Conservation (phyloP, 2,329 filamentous ascomycete genomes). For the Fusarium compactum region DNA sequence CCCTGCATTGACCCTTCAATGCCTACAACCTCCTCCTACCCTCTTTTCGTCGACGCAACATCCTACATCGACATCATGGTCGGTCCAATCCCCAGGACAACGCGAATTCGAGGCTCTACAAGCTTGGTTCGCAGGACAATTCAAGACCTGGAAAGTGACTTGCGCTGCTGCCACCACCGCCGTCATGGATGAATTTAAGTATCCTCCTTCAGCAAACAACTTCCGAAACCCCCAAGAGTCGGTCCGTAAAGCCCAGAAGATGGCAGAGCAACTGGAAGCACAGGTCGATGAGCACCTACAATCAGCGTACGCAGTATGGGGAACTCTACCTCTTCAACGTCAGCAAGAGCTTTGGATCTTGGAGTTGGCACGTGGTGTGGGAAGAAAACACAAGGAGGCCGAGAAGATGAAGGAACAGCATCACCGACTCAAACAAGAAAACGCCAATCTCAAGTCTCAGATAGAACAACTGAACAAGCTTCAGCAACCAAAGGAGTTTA, state of each 20-base stretch:
- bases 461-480: conserved; percentile 69
- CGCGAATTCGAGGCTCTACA: conserved; percentile 80
- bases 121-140: conserved; percentile 74
- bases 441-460: conserved; percentile 67
- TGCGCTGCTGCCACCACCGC: conserved; percentile 64
- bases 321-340: conserved; percentile 67
- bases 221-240: conserved; percentile 60
- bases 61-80: conserved; percentile 83
- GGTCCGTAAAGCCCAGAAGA: conserved; percentile 61
- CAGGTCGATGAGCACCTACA: conserved; percentile 80
- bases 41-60: conserved; percentile 86
- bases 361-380: conserved; percentile 70
- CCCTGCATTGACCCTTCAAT: conserved; percentile 83
- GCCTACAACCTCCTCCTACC: conserved; percentile 83
- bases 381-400: conserved; percentile 67
- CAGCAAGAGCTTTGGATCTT: conserved; percentile 71
- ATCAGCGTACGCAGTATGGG: conserved; percentile 84
- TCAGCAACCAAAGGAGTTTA: conserved; percentile 72
- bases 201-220: conserved; percentile 57
- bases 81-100: conserved; percentile 78
- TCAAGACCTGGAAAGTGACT: conserved; percentile 72
- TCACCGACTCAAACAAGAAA: conserved; percentile 67
- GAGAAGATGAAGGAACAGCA: conserved; percentile 65
- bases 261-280: conserved; percentile 72
- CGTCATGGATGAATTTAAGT: conserved; percentile 63